Percentiles rank a stretch among this genome's conserved stretches.
phyloP scores from a whole-genome alignment of 2,329 filamentous ascomycete species.

The Talaromyces funiculosus region DNA sequence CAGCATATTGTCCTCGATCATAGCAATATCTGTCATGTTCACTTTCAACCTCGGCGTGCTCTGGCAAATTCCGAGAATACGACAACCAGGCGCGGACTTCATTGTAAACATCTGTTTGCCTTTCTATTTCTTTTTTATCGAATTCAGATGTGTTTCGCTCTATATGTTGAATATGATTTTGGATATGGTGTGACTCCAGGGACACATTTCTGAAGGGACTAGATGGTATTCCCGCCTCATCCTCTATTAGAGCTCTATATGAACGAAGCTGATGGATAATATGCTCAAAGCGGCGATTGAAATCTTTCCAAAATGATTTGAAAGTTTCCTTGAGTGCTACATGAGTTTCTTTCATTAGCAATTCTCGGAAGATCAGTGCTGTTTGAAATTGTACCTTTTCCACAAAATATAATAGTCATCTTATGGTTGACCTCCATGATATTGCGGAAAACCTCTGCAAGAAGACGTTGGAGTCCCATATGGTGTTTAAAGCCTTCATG shows the following conservation, averaged over 20 bases:
- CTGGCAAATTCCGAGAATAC: neutral
- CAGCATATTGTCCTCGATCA: neutral
- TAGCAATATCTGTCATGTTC: conserved; percentile 1
- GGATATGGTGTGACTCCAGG: neutral
- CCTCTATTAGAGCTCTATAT: conserved; percentile 3
- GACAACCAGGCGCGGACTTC: conserved; percentile 1
- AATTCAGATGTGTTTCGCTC: neutral
- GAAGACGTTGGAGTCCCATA: neutral
- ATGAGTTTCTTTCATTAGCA: neutral
- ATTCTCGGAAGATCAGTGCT: neutral
- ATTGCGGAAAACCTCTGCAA: neutral
- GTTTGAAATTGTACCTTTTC: neutral
- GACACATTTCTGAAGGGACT: neutral
- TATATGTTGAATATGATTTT: neutral
- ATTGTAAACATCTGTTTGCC: neutral
- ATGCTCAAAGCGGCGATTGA: neutral
- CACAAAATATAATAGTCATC: neutral
- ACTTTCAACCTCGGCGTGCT: neutral
- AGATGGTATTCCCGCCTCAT: neutral
- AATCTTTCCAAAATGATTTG: neutral
- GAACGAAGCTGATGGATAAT: neutral
- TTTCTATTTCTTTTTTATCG: neutral
- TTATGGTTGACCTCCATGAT: neutral
- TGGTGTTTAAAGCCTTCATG: neutral
- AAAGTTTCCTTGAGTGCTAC: neutral